Evolutionary conservation across 2,329 filamentous ascomycete species (phyloP).

Genomic region (Paracorniculantispora psalliotae): DNA sequence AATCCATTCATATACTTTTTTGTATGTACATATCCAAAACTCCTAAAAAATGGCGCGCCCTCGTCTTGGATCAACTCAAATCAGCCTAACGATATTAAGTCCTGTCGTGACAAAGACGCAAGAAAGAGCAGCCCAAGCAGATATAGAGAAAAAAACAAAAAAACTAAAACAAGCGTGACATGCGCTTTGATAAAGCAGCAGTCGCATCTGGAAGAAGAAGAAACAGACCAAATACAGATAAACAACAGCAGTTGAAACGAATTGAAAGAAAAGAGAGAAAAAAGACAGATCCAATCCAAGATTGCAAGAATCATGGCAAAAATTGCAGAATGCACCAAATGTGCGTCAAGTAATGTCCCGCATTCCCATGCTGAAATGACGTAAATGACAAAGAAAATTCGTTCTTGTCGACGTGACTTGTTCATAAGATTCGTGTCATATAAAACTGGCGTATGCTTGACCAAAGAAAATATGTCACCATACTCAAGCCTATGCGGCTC

Average conservation of each 20-base stretch:
- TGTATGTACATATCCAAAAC: conserved; percentile 1
- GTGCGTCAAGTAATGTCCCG: conserved; percentile 5
- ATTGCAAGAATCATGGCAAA: background rate
- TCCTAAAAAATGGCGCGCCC: background rate
- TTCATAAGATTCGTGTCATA: conserved; percentile 13
- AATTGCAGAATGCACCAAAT: background rate
- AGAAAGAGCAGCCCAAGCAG: background rate
- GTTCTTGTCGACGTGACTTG: conserved; percentile 11
- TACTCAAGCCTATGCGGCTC: background rate
- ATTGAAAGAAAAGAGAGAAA: background rate
- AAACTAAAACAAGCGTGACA: background rate
- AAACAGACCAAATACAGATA: background rate
- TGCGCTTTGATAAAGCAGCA: background rate
- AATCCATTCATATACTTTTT: conserved; percentile 1
- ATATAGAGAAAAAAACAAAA: background rate
- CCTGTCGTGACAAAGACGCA: background rate
- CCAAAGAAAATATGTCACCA: background rate
- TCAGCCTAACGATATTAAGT: background rate
- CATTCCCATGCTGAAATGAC: conserved; percentile 11
- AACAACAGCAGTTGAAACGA: conserved; percentile 3
- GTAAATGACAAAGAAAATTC: conserved; percentile 10
- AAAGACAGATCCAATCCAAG: background rate
- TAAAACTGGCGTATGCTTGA: background rate
- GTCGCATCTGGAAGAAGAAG: background rate
- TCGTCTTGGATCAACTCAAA: background rate